phyloP scores from a whole-genome alignment of 345 rosid species.

The Conringia planisiliqua region DNA sequence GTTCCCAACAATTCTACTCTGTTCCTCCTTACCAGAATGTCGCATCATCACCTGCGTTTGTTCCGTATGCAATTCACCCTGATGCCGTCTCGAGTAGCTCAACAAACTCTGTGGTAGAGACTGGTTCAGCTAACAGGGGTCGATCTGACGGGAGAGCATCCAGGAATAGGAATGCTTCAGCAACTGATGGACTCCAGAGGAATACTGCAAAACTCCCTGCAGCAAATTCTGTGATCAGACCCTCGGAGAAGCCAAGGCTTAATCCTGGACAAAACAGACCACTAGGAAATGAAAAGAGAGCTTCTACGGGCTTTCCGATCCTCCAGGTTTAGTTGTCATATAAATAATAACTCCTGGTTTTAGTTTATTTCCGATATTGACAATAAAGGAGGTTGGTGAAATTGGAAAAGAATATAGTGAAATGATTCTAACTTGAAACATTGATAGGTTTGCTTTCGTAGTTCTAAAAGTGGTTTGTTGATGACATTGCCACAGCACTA shows the following conservation, averaged over 20 bases:
- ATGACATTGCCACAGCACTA: not conserved
- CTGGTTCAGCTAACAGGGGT: constrained; percentile 37
- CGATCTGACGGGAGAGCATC: constrained; percentile 49
- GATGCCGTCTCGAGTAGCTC: constrained; percentile 41
- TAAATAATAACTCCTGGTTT: not conserved
- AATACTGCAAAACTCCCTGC: constrained; percentile 44
- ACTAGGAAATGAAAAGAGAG: constrained; percentile 37
- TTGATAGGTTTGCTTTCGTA: not conserved
- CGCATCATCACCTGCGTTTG: constrained; percentile 54
- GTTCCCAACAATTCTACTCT: constrained; percentile 66
- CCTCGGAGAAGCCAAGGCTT: constrained; percentile 42
- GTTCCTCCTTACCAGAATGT: constrained; percentile 59
- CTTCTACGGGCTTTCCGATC: constrained; percentile 39
- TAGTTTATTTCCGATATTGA: not conserved
- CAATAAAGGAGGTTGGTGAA: not conserved
- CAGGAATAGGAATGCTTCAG: constrained; percentile 44
- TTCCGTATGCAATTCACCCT: constrained; percentile 55
- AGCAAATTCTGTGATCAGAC: constrained; percentile 40
- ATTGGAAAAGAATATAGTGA: not conserved
- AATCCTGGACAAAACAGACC: constrained; percentile 48
- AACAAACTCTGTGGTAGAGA: constrained; percentile 45
- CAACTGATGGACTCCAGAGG: constrained; percentile 43
- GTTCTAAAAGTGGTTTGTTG: not conserved
- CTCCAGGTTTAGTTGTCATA: constrained; percentile 45
- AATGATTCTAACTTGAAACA: not conserved